These are phyloP conservation scores for Lathyrus tuberosus DNA, from an alignment of 306 rosid species.

Conservation along the genomic window DNA sequence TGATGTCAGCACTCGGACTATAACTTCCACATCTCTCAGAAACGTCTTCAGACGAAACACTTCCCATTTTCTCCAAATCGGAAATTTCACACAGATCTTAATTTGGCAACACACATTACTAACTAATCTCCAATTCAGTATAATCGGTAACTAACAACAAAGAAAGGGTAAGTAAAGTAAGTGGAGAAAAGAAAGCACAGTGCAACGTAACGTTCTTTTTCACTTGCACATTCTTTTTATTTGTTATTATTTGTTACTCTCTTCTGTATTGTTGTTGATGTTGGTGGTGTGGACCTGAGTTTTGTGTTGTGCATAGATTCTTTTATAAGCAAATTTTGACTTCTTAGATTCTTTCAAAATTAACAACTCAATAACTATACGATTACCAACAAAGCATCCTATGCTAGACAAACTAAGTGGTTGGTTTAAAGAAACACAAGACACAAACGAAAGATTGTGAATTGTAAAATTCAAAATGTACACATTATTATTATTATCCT, in stretches of 20 bases:
- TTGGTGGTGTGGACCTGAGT: background rate
- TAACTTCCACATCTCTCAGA: constrained; percentile 89
- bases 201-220: constrained; percentile 6
- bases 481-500: no score
- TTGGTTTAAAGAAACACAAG: constrained; percentile 8
- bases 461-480: no score
- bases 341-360: no score
- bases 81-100: constrained; percentile 22
- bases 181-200: background rate
- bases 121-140: background rate
- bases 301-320: no score
- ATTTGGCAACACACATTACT: constrained; percentile 34
- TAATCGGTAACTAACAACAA: background rate
- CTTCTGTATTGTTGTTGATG: constrained; percentile 9
- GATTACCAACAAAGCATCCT: constrained; percentile 31
- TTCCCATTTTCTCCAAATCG: constrained; percentile 53
- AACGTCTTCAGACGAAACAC: constrained; percentile 70
- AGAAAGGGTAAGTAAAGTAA: background rate
- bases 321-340: no score
- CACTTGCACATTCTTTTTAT: constrained; percentile 24
- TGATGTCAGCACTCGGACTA: constrained; percentile 86
- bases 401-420: constrained; percentile 3
- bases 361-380: constrained; percentile 35
- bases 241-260: constrained; percentile 9
- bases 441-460: background rate